These are phyloP conservation scores for Echium plantagineum DNA, from an alignment of 257 asterid genomes.

Conservation along the genomic window DNA sequence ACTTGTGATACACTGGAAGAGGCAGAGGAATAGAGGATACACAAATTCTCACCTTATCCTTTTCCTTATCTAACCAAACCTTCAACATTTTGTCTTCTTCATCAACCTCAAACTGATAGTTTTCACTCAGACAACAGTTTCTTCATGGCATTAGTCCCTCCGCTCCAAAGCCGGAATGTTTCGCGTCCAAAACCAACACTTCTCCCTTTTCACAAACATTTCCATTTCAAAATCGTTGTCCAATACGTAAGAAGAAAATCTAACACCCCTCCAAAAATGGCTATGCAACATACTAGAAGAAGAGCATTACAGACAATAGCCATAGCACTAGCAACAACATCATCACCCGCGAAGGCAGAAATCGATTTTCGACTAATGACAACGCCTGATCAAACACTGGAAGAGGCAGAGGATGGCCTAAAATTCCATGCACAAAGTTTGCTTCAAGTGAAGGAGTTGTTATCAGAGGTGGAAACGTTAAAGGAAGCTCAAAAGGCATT, in stretches of 20 bases:
- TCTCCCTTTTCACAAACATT: not conserved
- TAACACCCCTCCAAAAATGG: not conserved
- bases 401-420: conserved; percentile 46
- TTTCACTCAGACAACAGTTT: not conserved
- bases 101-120: not conserved
- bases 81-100: not conserved
- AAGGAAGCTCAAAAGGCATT: conserved; percentile 47
- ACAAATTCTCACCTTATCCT: not conserved
- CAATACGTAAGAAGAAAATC: not conserved
- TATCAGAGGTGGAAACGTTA: conserved; percentile 35
- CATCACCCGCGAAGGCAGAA: conserved; percentile 25
- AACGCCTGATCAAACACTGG: conserved; percentile 50
- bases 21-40: not conserved
- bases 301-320: not conserved
- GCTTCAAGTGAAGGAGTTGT: conserved; percentile 32
- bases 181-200: not conserved
- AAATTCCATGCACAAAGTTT: conserved; percentile 29
- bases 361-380: conserved; percentile 45
- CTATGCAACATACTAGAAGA: not conserved
- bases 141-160: not conserved
- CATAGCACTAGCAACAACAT: not conserved
- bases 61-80: not conserved
- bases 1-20: too few relatives aligned
- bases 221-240: not conserved
- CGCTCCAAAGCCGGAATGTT: too few relatives aligned